A percentile compares a stretch with the other conserved stretches of the same genome.
These are phyloP conservation scores for Helotiales sp. DNA, from an alignment of 2,329 filamentous ascomycete species.

Conservation along the genomic window DNA sequence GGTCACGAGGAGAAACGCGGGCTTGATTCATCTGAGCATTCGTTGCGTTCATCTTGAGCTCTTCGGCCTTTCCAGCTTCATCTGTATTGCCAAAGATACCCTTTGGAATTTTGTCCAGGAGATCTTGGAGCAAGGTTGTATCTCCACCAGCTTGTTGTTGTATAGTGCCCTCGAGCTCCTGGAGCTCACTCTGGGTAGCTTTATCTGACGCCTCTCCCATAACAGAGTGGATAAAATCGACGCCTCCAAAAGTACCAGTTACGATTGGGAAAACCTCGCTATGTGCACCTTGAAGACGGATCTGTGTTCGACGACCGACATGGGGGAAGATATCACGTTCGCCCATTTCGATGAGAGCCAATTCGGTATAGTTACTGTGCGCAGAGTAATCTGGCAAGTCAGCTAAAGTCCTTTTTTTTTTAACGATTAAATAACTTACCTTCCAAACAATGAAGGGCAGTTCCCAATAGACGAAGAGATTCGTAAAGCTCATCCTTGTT, in stretches of 20 bases:
- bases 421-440: constrained; percentile 25
- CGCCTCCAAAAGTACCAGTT: constrained; percentile 92
- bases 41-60: constrained; percentile 78
- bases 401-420: constrained; percentile 40
- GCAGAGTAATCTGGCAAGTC: constrained; percentile 73
- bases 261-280: constrained; percentile 77
- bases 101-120: constrained; percentile 81
- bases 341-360: constrained; percentile 85
- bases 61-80: constrained; percentile 75
- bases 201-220: constrained; percentile 83
- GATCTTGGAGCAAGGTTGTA: constrained; percentile 75
- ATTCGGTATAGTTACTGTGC: constrained; percentile 91
- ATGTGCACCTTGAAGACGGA: constrained; percentile 71
- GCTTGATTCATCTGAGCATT: constrained; percentile 77
- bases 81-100: constrained; percentile 79
- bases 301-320: constrained; percentile 74
- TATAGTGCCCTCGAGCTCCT: constrained; percentile 85
- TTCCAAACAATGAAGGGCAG: constrained; percentile 87
- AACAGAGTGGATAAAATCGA: constrained; percentile 92
- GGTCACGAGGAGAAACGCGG: constrained; percentile 75
- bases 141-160: constrained; percentile 66
- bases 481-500: constrained; percentile 84
- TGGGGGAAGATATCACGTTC: constrained; percentile 85
- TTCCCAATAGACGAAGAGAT: constrained; percentile 83
- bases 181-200: constrained; percentile 86